Percentiles rank a stretch among this genome's conserved stretches.
Evolutionary conservation across 75 land plant genomes (phyloP).

Genomic region (Picea glauca): DNA sequence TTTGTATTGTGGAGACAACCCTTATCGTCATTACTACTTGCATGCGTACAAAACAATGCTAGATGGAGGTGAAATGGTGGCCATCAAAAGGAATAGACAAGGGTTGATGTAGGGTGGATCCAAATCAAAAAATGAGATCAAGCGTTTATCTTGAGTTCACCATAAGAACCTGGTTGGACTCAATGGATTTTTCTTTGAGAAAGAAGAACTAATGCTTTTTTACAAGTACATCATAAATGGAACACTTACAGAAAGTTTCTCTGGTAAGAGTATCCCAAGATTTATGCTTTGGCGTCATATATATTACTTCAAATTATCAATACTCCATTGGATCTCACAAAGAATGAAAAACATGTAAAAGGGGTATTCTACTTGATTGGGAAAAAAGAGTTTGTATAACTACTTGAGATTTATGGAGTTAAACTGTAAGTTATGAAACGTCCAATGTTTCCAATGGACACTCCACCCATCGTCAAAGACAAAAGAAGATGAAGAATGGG

Average conservation of each 20-base stretch:
- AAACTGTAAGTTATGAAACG: too few relatives aligned
- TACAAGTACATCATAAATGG: conserved; percentile 69
- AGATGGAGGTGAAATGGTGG: too few relatives aligned
- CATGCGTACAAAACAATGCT: too few relatives aligned
- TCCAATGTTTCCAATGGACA: too few relatives aligned
- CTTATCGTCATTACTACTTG: too few relatives aligned
- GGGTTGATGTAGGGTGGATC: conserved; percentile 44
- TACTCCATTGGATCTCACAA: too few relatives aligned
- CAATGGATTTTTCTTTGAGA: conserved; percentile 76
- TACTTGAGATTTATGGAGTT: too few relatives aligned
- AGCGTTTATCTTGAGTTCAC: conserved; percentile 68
- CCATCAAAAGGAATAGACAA: too few relatives aligned
- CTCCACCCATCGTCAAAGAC: too few relatives aligned
- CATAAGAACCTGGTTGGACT: conserved; percentile 72
- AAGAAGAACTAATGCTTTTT: conserved; percentile 32
- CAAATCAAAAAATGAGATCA: conserved; percentile 76
- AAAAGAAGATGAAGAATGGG: too few relatives aligned
- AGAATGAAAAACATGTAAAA: conserved; percentile 26
- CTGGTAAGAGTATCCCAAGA: conserved; percentile 30
- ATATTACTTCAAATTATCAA: too few relatives aligned
- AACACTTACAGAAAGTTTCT: conserved; percentile 42
- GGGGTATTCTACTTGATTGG: conserved; percentile 62
- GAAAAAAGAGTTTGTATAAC: conserved; percentile 24
- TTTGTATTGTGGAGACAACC: too few relatives aligned
- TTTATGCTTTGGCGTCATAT: background rate